Percentiles rank a stretch among this genome's conserved stretches.
Evolutionary conservation across 768 basidiomycete genomes (phyloP).

Genomic region (Pleurotus citrinopileatus): DNA sequence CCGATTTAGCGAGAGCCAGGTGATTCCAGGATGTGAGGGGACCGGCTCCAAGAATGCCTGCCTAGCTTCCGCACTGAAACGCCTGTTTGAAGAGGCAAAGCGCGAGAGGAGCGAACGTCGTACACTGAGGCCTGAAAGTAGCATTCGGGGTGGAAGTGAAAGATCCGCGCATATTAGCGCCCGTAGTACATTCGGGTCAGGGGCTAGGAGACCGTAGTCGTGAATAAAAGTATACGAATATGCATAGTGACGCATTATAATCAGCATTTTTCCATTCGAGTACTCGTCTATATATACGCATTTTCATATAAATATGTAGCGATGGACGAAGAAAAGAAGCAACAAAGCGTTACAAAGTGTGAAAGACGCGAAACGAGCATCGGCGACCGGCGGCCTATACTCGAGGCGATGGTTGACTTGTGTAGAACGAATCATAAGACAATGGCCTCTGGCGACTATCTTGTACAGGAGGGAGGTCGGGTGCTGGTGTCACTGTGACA

Average conservation of each 20-base stretch:
- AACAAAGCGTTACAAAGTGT: not conserved
- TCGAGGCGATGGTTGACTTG: not conserved
- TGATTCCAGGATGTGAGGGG: slow-evolving; percentile 57
- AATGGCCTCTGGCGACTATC: not conserved
- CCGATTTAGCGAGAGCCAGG: slow-evolving; percentile 75
- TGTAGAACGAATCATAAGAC: slow-evolving; percentile 7
- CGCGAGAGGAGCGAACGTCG: not conserved
- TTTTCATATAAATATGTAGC: too few relatives aligned
- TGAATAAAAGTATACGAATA: too few relatives aligned
- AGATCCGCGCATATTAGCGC: too few relatives aligned
- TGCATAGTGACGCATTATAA: too few relatives aligned
- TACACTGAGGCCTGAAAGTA: not conserved
- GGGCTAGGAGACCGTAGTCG: too few relatives aligned
- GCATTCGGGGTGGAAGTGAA: not conserved
- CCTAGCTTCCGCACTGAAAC: not conserved
- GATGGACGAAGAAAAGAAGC: not conserved
- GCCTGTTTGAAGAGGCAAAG: not conserved
- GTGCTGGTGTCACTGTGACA: not conserved
- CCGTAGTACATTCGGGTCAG: too few relatives aligned
- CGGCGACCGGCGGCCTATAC: not conserved
- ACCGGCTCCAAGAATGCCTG: slow-evolving; percentile 54
- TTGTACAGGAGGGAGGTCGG: not conserved
- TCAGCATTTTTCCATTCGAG: too few relatives aligned
- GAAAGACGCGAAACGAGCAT: not conserved
- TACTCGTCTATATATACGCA: too few relatives aligned